phyloP scores from a whole-genome alignment of 768 basidiomycete species.

The Tremella mesenterica region DNA sequence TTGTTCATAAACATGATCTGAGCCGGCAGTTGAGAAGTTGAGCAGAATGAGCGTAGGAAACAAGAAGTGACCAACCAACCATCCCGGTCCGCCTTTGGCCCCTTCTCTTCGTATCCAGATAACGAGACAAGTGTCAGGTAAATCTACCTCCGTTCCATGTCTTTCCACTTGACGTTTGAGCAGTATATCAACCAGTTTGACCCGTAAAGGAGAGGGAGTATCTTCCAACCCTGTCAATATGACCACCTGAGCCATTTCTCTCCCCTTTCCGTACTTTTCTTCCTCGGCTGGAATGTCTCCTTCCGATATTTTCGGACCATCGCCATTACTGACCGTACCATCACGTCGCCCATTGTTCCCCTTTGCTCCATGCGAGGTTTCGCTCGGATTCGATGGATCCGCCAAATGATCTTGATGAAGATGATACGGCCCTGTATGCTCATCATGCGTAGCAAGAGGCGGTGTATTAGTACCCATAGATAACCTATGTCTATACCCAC shows the following conservation, averaged over 20 bases:
- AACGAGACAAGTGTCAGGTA: conserved; percentile 10
- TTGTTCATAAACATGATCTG: conserved; percentile 11
- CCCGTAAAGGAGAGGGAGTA: conserved; percentile 11
- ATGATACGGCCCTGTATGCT: background rate
- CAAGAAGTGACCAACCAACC: conserved; percentile 22
- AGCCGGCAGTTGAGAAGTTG: background rate
- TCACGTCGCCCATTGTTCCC: background rate
- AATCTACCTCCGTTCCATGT: background rate
- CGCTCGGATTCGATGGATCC: background rate
- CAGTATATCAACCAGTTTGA: conserved; percentile 23
- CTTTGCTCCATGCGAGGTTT: background rate
- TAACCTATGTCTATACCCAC: background rate
- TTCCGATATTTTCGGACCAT: background rate
- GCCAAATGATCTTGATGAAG: background rate
- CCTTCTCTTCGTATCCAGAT: conserved; percentile 31
- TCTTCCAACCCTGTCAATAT: conserved; percentile 26
- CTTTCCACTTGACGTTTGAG: conserved; percentile 3
- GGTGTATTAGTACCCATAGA: background rate
- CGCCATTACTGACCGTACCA: background rate
- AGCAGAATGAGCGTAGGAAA: background rate
- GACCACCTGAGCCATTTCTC: conserved; percentile 12
- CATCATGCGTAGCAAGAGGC: too few relatives aligned
- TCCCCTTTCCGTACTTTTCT: background rate
- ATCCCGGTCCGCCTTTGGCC: conserved; percentile 13
- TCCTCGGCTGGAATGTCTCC: background rate